Evolutionary conservation across 2,329 filamentous ascomycete genomes (phyloP).

Genomic region (Apiospora aurea): DNA sequence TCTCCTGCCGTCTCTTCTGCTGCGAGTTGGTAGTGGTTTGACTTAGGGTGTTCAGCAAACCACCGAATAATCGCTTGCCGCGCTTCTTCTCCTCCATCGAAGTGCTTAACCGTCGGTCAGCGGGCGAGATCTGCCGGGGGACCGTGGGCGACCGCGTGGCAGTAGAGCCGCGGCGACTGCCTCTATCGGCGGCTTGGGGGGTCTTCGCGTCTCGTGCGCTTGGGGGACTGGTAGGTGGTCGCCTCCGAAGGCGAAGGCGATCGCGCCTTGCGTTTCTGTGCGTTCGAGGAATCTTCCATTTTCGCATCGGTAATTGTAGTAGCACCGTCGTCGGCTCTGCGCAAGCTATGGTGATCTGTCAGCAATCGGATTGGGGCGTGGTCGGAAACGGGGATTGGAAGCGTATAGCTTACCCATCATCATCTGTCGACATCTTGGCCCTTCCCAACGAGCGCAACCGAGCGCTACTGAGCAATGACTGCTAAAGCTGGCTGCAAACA

Average conservation of each 20-base stretch:
- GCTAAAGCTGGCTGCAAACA: not conserved
- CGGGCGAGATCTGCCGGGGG: conserved; percentile 25
- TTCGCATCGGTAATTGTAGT: conserved; percentile 29
- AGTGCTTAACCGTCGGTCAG: conserved; percentile 50
- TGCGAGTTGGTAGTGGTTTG: conserved; percentile 69
- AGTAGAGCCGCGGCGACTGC: conserved; percentile 24
- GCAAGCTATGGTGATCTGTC: conserved; percentile 27
- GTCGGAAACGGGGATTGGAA: not conserved
- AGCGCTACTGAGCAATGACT: not conserved
- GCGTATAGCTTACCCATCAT: not conserved
- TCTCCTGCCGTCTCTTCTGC: conserved; percentile 77
- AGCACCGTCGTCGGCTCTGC: conserved; percentile 29
- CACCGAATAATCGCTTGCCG: conserved; percentile 85
- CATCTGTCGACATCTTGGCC: conserved; percentile 7
- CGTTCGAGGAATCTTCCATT: conserved; percentile 29
- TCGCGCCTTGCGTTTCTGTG: conserved; percentile 44
- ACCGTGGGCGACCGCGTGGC: not conserved
- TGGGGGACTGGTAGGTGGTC: conserved; percentile 36
- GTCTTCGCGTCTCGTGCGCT: conserved; percentile 34
- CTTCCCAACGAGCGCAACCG: not conserved
- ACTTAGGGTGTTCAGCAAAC: conserved; percentile 78
- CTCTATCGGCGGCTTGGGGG: conserved; percentile 32
- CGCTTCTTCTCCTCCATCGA: conserved; percentile 80
- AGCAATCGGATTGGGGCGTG: not conserved
- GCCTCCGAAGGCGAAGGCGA: conserved; percentile 32